Conservation (phyloP, 1,284 basidiomycete genomes). For the Pseudozyma pruni region DNA sequence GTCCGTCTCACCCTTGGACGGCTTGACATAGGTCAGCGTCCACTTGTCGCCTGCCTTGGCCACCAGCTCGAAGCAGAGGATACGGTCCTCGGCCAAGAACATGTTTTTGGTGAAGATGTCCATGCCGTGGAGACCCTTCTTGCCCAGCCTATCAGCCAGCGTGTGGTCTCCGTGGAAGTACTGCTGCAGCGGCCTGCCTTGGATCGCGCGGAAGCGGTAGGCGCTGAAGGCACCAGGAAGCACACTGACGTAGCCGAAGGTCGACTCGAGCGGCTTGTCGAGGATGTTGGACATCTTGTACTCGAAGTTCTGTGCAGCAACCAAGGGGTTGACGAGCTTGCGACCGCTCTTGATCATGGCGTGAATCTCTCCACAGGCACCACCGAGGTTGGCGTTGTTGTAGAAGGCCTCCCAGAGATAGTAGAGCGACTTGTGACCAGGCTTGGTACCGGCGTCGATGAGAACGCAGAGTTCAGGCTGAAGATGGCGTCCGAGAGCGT, state of each 20-base stretch:
- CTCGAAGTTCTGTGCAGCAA: constrained; percentile 91
- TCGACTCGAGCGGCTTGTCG: constrained; percentile 91
- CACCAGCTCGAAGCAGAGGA: constrained; percentile 94
- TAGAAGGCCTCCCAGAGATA: constrained; percentile 67
- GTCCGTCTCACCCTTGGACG: constrained; percentile 93
- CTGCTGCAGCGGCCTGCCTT: constrained; percentile 90
- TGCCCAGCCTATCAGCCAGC: constrained; percentile 83
- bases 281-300: constrained; percentile 86
- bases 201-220: constrained; percentile 89
- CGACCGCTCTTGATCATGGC: constrained; percentile 64
- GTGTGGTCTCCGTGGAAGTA: constrained; percentile 97
- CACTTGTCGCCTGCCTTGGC: constrained; percentile 85
- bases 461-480: constrained; percentile 66
- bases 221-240: constrained; percentile 96
- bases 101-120: constrained; percentile 84
- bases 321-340: constrained; percentile 67
- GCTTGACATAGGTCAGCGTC: constrained; percentile 93
- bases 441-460: constrained; percentile 67
- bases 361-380: constrained; percentile 67
- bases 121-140: constrained; percentile 96
- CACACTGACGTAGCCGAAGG: constrained; percentile 90
- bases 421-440: constrained; percentile 64
- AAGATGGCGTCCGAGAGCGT: constrained; percentile 83
- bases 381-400: constrained; percentile 66
- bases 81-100: constrained; percentile 76